Base-by-base conservation (phyloP, 176 grass and related monocot genomes). In the Ensete glaucum region DNA sequence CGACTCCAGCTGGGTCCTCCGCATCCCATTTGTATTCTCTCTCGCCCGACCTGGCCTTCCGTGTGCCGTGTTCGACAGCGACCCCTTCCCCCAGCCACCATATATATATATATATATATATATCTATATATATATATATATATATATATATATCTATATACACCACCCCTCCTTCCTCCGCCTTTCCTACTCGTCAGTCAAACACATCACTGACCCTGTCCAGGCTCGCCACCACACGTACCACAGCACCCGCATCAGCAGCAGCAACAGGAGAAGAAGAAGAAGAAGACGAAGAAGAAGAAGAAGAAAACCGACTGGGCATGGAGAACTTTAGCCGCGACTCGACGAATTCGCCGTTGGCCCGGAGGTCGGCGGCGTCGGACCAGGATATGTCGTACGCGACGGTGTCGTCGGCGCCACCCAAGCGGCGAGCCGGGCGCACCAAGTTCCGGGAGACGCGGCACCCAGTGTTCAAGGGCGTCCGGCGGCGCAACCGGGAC, bases 381-480 rank as follows among this genome's bases (percentile, higher is more conserved):
- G 88, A 54, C 6, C 82, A 67, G 19, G 64, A 72, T 16, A 17
- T 52, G 22, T 62, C 85, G 27, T 96, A 92, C 83, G 80, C 84
- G 82, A 96, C 92, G 20, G 87, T 96, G 64, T 89, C 87, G 11
- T 87, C 82, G 2, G 83, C 92, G 20, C 89, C 87, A n/a, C 92
- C 92, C 11, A 96, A 96, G 85, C 80, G 89, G 7, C 82, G 82
- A 0, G 92, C 92, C 3, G 92, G 92, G 5, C 60, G 92, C 67
- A 96, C 92, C 78, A 96, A 96, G 89, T 96, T 96, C 80, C 86
- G 86, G 51, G 92, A 96, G 85, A 96, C 89, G 51, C 87, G 57
- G 57, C 57, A 62, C 17, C 57, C 57, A 8, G 57, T n/a, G 15
- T 62, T 5, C 57, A 15, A n/a, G 6, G 57, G 57, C 57, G 17